A percentile compares a stretch with the other conserved stretches of the same genome.
Evolutionary conservation across 2,329 filamentous ascomycete genomes (phyloP).

Genomic region (Venturia pyrina): DNA sequence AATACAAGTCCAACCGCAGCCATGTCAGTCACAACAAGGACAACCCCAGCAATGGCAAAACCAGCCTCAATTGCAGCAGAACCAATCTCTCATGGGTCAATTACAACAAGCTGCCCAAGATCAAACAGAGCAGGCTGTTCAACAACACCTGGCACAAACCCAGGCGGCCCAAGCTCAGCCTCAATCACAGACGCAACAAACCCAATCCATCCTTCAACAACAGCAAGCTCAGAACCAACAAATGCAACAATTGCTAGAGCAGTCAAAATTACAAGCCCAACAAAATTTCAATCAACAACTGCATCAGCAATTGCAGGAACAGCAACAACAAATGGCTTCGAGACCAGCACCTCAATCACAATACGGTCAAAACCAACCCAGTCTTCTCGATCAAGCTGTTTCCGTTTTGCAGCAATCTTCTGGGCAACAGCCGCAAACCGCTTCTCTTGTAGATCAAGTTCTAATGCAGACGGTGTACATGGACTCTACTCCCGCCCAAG

Average conservation of each 20-base stretch:
- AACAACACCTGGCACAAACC: background rate
- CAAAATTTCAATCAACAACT: background rate
- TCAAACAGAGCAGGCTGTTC: background rate
- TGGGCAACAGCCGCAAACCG: background rate
- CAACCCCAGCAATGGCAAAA: background rate
- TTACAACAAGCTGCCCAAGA: background rate
- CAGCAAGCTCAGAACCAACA: background rate
- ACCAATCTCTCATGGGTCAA: background rate
- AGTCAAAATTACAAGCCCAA: background rate
- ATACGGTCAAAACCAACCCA: background rate
- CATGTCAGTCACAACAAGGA: background rate
- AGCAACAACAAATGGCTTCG: background rate
- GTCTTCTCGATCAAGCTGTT: background rate
- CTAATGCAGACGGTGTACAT: background rate
- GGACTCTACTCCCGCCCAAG: background rate
- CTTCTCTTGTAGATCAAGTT: background rate
- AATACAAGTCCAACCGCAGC: background rate
- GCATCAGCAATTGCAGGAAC: background rate
- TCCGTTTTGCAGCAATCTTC: background rate
- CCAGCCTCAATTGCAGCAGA: background rate
- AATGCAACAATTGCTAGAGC: background rate
- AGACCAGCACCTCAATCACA: background rate
- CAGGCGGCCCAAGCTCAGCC: background rate
- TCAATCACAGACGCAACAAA: background rate
- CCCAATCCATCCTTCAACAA: constrained; percentile 13